Percentiles rank a stretch among this genome's conserved stretches.
Conservation (phyloP, 2,329 filamentous ascomycete species). For the Venturia effusa region DNA sequence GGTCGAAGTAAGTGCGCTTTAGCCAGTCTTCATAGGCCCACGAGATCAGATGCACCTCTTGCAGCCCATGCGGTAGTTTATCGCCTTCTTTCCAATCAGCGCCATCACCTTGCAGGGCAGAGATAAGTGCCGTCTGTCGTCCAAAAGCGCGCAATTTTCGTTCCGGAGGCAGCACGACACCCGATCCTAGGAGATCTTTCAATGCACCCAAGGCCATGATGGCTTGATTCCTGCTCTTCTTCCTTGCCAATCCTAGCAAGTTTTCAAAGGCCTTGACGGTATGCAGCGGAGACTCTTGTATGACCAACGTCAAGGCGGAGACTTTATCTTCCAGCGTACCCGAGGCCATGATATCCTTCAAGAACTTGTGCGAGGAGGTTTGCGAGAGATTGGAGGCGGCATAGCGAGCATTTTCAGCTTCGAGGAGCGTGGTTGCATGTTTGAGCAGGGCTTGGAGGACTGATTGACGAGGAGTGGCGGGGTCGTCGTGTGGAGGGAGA, state of each 20-base stretch:
- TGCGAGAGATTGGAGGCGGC: conserved; percentile 58
- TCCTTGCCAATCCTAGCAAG: conserved; percentile 71
- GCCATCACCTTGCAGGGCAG: conserved; percentile 38
- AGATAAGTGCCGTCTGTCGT: conserved; percentile 65
- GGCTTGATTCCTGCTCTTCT: conserved; percentile 86
- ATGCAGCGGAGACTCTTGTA: conserved; percentile 93
- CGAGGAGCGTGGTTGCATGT: conserved; percentile 64
- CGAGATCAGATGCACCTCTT: conserved; percentile 65
- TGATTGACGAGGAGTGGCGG: conserved; percentile 36
- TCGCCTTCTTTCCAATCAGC: conserved; percentile 57
- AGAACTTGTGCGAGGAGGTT: conserved; percentile 87
- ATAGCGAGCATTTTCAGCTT: conserved; percentile 69
- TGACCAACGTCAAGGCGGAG: conserved; percentile 82
- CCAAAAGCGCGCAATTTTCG: conserved; percentile 72
- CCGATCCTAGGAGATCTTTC: conserved; percentile 88
- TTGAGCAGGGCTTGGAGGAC: conserved; percentile 50
- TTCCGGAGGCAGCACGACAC: conserved; percentile 70
- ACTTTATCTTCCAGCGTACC: conserved; percentile 96
- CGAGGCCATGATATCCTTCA: conserved; percentile 92
- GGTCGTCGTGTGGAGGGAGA: conserved; percentile 36
- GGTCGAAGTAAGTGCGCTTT: conserved; percentile 85
- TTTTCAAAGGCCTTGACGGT: conserved; percentile 83
- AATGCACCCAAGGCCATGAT: conserved; percentile 85
- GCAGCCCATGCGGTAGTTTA: conserved; percentile 60
- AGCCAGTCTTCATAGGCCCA: conserved; percentile 96